These are phyloP conservation scores for Kodamaea jinghongensis DNA, from an alignment of 805 yeast species.

Conservation along the genomic window DNA sequence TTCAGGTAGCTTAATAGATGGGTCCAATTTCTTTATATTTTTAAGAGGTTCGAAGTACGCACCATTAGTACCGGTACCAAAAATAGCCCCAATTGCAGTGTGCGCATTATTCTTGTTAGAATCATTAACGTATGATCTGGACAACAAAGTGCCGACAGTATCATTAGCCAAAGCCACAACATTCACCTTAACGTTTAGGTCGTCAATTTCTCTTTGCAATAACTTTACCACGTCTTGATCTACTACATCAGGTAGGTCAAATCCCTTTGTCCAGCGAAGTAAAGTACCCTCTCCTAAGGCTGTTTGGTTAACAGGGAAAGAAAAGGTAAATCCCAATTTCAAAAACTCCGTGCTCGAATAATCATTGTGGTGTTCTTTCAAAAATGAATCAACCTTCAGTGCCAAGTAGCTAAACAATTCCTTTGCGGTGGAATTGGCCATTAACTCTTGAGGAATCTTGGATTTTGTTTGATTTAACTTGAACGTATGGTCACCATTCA, in stretches of 20 bases:
- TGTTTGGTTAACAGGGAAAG: conserved; percentile 88
- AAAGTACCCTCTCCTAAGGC: conserved; percentile 76
- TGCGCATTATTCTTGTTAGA: conserved; percentile 62
- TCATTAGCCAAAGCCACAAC: conserved; percentile 93
- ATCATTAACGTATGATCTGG: conserved; percentile 77
- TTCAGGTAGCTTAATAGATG: conserved; percentile 23
- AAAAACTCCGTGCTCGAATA: conserved; percentile 30
- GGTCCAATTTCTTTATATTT: conserved; percentile 63
- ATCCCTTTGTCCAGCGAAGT: conserved; percentile 96
- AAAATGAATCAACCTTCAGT: conserved; percentile 59
- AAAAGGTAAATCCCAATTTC: conserved; percentile 89
- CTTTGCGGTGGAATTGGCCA: conserved; percentile 61
- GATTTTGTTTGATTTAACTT: conserved; percentile 70
- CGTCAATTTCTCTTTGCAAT: conserved; percentile 68
- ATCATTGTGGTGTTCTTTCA: conserved; percentile 63
- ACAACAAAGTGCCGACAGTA: conserved; percentile 89
- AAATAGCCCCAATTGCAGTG: conserved; percentile 84
- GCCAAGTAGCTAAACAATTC: conserved; percentile 78
- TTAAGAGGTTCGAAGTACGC: conserved; percentile 81
- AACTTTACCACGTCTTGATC: conserved; percentile 77
- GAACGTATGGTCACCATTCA: conserved; percentile 79
- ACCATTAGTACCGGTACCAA: conserved; percentile 98
- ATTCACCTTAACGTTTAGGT: conserved; percentile 55
- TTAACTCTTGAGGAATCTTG: conserved; percentile 74
- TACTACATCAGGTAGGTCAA: conserved; percentile 78